Conservation (phyloP, 768 basidiomycete species). For the Solioccasus polychromus region DNA sequence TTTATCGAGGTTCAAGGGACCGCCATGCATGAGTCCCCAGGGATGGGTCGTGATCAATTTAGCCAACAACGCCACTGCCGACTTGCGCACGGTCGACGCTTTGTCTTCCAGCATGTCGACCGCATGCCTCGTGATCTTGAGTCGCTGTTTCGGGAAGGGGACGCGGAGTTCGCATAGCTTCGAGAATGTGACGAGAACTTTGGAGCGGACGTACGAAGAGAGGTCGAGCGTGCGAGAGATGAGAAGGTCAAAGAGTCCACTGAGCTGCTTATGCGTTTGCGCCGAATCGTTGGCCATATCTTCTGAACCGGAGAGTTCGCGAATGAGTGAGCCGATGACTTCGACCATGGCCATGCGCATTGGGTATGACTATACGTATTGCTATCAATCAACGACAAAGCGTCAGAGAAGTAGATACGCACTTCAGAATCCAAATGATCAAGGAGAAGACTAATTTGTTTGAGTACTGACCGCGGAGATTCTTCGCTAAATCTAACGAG, state of each 20-base stretch:
- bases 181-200: conserved; percentile 74
- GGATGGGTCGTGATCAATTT: conserved; percentile 85
- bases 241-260: conserved; percentile 76
- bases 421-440: conserved; percentile 92
- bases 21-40: conserved; percentile 82
- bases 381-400: background rate
- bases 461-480: conserved; percentile 75
- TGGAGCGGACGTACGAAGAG: conserved; percentile 88
- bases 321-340: conserved; percentile 80
- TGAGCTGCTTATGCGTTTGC: conserved; percentile 65
- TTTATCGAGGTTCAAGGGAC: conserved; percentile 63
- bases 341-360: conserved; percentile 96
- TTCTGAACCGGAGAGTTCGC: conserved; percentile 63
- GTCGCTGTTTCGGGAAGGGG: conserved; percentile 86
- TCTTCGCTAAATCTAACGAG: conserved; percentile 77
- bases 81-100: conserved; percentile 81
- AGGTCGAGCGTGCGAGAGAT: conserved; percentile 85
- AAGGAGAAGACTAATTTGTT: conserved; percentile 84
- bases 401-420: conserved; percentile 9
- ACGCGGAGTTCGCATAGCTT: conserved; percentile 72
- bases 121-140: conserved; percentile 72
- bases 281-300: conserved; percentile 47
- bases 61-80: conserved; percentile 71
- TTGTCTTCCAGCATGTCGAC: conserved; percentile 87
- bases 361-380: conserved; percentile 73